These are phyloP conservation scores for sorghum (Sorghum bicolor) DNA, from an alignment of 176 grass and related monocot genomes.

Conservation along the genomic window DNA sequence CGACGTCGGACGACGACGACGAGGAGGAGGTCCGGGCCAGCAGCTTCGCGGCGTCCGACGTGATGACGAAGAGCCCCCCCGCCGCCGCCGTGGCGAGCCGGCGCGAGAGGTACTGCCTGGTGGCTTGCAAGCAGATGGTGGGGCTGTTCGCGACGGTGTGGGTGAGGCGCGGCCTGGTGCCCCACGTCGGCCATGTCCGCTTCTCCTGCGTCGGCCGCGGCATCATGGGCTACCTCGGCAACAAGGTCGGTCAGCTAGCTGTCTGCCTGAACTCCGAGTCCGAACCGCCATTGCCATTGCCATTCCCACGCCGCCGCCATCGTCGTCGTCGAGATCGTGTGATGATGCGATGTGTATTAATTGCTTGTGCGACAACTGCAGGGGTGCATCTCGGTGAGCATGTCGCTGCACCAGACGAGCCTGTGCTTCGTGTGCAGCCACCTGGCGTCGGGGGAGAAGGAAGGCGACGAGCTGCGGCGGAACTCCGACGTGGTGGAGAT, in stretches of 20 bases:
- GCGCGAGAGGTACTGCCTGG: conserved; percentile 50
- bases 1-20: conserved; percentile 40
- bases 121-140: conserved; percentile 91
- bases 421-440: conserved; percentile 95
- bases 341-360: background rate
- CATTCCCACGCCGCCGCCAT: background rate
- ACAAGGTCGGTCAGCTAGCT: conserved; percentile 57
- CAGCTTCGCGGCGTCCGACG: conserved; percentile 20
- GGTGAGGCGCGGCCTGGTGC: conserved; percentile 66
- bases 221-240: conserved; percentile 88
- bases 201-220: conserved; percentile 80
- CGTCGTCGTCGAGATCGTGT: background rate
- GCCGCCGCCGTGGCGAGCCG: background rate
- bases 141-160: conserved; percentile 86
- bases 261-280: background rate
- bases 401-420: conserved; percentile 82
- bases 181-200: conserved; percentile 67
- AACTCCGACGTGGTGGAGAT: conserved; percentile 88
- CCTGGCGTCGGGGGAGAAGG: conserved; percentile 94
- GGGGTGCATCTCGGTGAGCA: conserved; percentile 93
- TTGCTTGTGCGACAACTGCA: background rate
- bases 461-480: conserved; percentile 78
- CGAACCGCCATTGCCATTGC: background rate
- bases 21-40: conserved; percentile 14
- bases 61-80: background rate